Base-by-base conservation (phyloP, 2,329 filamentous ascomycete genomes). In the Trichophyton equinum region DNA sequence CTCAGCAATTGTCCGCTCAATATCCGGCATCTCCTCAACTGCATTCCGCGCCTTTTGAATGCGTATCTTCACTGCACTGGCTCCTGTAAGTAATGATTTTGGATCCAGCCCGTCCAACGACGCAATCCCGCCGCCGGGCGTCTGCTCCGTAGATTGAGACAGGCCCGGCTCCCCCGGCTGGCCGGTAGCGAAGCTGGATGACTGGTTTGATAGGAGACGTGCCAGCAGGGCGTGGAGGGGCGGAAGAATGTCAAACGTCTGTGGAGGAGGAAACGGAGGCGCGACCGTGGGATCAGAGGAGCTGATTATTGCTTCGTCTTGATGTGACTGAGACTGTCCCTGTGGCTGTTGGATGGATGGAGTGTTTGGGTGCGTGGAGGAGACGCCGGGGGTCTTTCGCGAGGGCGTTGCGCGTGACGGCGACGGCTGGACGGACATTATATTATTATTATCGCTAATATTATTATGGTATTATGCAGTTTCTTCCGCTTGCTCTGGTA, bases 241-340 rank as follows among this genome's bases (percentile, higher is more conserved):
- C 27, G 91, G 89, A 60, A 95, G 82, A 67, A 90, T 84, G 77
- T 96, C 91, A 76, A 96, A 89, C 57, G 85, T 84, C 73, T 91
- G 86, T 30, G 91, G 88, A 57, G 88, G 82, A 64, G 94, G 87
- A 61, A 86, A 84, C 2, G 82, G 76, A 27, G 57, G 46, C 69
- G 67, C 49, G 68, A 64, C 58, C 15, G 46, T 18, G n/a, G 49
- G 27, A 11, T 57, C 46, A 40, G 30, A 15, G 20, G 58, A 9
- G 33, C 33, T 38, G 40, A 42, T 13, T 30, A 25, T 25, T 22
- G 44, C 22, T 27, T 49, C 60, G 13, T 53, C 42, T 53, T 58
- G 58, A 36, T 60, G 49, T 22, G 53, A 44, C 13, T 38, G 33
- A 4, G 33, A 38, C 1, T 38, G 33, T 38, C 9, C 33, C 11